A percentile compares a stretch with the other conserved stretches of the same genome.
Evolutionary conservation across 345 rosid genomes (phyloP).

Genomic region (Conringia planisiliqua): DNA sequence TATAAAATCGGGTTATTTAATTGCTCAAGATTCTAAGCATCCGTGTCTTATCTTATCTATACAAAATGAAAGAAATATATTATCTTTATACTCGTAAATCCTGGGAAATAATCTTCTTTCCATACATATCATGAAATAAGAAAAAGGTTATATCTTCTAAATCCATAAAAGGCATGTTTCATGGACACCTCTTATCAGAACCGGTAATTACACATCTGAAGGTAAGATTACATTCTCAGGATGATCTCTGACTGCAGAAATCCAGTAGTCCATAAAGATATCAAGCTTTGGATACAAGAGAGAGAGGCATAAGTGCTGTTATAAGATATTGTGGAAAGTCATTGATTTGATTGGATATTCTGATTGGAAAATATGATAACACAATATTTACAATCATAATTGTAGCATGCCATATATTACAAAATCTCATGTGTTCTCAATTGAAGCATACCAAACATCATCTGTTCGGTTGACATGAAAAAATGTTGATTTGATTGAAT

Average conservation of each 20-base stretch:
- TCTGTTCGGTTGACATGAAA: slow-evolving; percentile 75
- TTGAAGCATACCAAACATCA: slow-evolving; percentile 78
- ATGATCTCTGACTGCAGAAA: neutral
- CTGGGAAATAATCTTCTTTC: neutral
- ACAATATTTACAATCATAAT: too few relatives aligned
- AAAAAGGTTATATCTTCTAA: neutral
- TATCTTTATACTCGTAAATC: neutral
- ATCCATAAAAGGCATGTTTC: slow-evolving; percentile 11
- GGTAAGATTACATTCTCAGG: too few relatives aligned
- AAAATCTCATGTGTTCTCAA: slow-evolving; percentile 49
- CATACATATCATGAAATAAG: neutral
- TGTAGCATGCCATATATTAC: slow-evolving; percentile 64
- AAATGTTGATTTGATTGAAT: neutral
- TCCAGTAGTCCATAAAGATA: neutral
- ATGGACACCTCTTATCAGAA: neutral
- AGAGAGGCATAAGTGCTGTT: neutral
- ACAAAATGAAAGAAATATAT: neutral
- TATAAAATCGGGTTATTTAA: neutral
- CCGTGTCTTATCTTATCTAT: slow-evolving; percentile 2
- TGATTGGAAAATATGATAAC: neutral
- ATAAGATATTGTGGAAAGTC: neutral
- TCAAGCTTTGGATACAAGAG: neutral
- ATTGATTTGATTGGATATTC: neutral
- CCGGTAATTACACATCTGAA: too few relatives aligned
- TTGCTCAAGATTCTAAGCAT: slow-evolving; percentile 9